A percentile compares a stretch with the other conserved stretches of the same genome.
These are phyloP conservation scores for Globisporangium nagaii DNA, from an alignment of 352 stramenopile genomes.

Conservation along the genomic window DNA sequence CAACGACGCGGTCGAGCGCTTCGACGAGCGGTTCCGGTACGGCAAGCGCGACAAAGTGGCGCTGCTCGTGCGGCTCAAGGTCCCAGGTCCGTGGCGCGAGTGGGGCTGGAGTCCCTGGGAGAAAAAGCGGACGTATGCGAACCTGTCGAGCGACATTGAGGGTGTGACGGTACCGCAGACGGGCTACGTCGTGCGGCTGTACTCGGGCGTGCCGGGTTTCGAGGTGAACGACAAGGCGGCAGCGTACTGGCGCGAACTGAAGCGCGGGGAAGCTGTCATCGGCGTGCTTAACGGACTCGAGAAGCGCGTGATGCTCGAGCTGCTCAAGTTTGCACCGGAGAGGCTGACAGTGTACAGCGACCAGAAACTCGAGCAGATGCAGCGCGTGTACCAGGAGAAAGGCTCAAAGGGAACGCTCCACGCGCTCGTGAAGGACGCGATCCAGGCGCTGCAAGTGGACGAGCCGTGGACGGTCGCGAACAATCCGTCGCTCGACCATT, in stretches of 20 bases:
- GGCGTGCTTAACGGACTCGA: conserved; percentile 29
- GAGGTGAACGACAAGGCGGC: conserved; percentile 20
- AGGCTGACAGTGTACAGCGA: conserved; percentile 30
- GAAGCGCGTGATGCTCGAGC: conserved; percentile 32
- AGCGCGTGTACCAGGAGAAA: background rate
- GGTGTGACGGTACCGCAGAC: conserved; percentile 21
- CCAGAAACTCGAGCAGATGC: conserved; percentile 2
- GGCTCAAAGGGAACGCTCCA: background rate
- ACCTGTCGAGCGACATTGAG: conserved; percentile 32
- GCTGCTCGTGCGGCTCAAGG: conserved; percentile 32
- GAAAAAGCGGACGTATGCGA: conserved; percentile 24
- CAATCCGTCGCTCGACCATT: conserved; percentile 10
- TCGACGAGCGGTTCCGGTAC: conserved; percentile 50
- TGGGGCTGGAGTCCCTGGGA: conserved; percentile 53
- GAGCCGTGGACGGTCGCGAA: conserved; percentile 21
- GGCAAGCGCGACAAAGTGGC: conserved; percentile 46
- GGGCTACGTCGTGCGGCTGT: conserved; percentile 43
- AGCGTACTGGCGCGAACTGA: conserved; percentile 39
- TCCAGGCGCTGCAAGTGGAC: conserved; percentile 15
- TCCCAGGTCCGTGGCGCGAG: conserved; percentile 32
- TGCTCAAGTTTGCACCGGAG: conserved; percentile 16
- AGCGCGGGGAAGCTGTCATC: conserved; percentile 40
- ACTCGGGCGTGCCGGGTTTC: conserved; percentile 27
- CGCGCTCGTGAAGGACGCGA: conserved; percentile 22
- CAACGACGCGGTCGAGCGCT: conserved; percentile 34